Evolutionary conservation across 371 early-diverging fungal species (phyloP).

Genomic region (Aphelidium insulamus): DNA sequence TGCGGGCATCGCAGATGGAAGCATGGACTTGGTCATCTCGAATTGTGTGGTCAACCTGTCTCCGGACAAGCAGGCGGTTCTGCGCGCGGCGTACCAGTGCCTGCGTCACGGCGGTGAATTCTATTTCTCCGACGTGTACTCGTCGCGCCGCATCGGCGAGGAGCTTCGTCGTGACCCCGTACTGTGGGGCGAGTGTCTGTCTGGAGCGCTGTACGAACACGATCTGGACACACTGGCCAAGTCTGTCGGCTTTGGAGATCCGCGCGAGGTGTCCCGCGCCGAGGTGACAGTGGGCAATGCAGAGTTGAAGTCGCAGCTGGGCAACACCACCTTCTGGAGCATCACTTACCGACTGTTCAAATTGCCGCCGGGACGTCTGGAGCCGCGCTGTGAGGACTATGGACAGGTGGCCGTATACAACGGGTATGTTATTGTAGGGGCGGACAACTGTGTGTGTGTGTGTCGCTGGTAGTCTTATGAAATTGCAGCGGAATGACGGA

Average conservation of each 20-base stretch:
- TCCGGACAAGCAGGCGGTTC: constrained; percentile 17
- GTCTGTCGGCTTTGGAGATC: constrained; percentile 15
- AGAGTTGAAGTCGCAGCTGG: constrained; percentile 14
- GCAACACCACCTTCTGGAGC: constrained; percentile 16
- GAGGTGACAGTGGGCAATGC: constrained; percentile 15
- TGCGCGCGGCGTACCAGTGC: constrained; percentile 15
- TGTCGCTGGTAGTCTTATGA: no score
- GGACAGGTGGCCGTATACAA: constrained; percentile 17
- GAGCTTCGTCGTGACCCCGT: constrained; percentile 14
- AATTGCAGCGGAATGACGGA: constrained; percentile 15
- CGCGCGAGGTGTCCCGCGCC: constrained; percentile 11
- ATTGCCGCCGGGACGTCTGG: constrained; percentile 11
- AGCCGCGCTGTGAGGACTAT: constrained; percentile 16
- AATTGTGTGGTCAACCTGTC: constrained; percentile 22
- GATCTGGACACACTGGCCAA: constrained; percentile 15
- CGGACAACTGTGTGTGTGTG: no score
- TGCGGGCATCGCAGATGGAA: constrained; percentile 12
- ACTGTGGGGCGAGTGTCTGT: constrained; percentile 17
- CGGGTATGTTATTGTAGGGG: no score
- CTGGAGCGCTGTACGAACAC: constrained; percentile 16
- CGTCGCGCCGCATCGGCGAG: constrained; percentile 15
- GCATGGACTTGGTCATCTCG: constrained; percentile 17
- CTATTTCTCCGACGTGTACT: constrained; percentile 18
- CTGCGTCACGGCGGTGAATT: no score
- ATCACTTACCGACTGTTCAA: constrained; percentile 20